Base-by-base conservation (phyloP, 2,329 filamentous ascomycete genomes). In the Orbilia blumenaviensis region DNA sequence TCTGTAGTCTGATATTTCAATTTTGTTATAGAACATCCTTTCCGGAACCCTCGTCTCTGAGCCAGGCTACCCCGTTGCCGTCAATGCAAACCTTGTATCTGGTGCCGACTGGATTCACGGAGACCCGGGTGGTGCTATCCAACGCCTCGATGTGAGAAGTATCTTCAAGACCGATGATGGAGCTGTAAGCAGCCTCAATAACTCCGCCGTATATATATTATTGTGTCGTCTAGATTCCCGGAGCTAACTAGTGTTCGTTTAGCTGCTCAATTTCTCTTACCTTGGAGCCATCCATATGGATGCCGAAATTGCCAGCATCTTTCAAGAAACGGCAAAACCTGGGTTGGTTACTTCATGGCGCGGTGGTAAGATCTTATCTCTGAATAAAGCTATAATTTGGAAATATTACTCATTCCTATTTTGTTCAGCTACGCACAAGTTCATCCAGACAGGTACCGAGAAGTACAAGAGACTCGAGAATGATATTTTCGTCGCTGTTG, bases 401-500 rank as follows among this genome's bases (percentile, higher is more conserved):
- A 44, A 18, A 25, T 12, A n/a, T n/a, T n/a, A n/a, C n/a, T n/a
- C n/a, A n/a, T 67, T 10, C 32, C 10, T 1, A 18, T 2, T 16
- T 50, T 54, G 8, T 50, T 25, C 27, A 83, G 84, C 83, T 64
- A 82, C 83, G 16, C 82, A 84, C 76, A 78, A 83, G 21, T 80
- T 81, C 42, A 83, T 84, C 58, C 82, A 84, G 78, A 83, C 83
- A 9, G 83, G 82, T 32, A 80, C 80, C 62, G 80, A 81, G 7
- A 80, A 79, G 18, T 78, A 84, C 46, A 82, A 81, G 75, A 79
- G 78, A 3, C 77, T 85, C 4, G 82, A 84, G 68, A 73, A 83
- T 60, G 84, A 82, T 67, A 67, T 85, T n/a, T 84, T 82, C 75
- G 83, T 85, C 44, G 83, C 81, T 1, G 83, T 82, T 14, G 84